These are phyloP conservation scores for Bertia moriformis DNA, from an alignment of 2,329 filamentous ascomycete genomes.

Conservation along the genomic window DNA sequence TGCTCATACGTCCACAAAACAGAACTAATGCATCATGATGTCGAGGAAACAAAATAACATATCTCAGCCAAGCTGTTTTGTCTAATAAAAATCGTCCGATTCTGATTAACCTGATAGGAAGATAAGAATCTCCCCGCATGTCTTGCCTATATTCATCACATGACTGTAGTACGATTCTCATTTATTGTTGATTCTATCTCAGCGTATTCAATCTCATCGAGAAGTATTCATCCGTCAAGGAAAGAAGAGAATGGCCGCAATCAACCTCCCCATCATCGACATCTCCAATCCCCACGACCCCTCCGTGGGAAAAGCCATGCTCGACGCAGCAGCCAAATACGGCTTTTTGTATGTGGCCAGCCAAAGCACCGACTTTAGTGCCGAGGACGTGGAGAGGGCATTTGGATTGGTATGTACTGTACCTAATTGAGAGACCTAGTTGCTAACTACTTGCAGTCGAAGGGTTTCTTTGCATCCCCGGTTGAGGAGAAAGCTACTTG, in stretches of 20 bases:
- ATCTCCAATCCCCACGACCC: constrained; percentile 1
- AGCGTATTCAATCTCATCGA: too few relatives aligned
- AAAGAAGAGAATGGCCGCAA: background rate
- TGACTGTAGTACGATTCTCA: too few relatives aligned
- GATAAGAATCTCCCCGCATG: too few relatives aligned
- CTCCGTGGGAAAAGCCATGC: background rate
- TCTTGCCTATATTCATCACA: too few relatives aligned
- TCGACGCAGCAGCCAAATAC: constrained; percentile 1
- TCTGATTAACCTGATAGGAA: too few relatives aligned
- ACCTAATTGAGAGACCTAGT: background rate
- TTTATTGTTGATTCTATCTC: too few relatives aligned
- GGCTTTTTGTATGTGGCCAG: background rate
- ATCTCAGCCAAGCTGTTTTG: too few relatives aligned
- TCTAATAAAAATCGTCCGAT: too few relatives aligned
- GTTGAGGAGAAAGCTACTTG: background rate
- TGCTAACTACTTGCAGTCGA: background rate
- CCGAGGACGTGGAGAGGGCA: background rate
- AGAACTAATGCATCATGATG: too few relatives aligned
- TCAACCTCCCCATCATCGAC: background rate
- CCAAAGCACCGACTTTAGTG: background rate
- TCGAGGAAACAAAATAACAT: too few relatives aligned
- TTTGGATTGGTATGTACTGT: background rate
- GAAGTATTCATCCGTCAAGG: background rate
- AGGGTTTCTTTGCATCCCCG: background rate
- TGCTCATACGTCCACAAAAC: too few relatives aligned